Evolutionary conservation across 805 yeast genomes (phyloP).

Genomic region (Pichia exigua): DNA sequence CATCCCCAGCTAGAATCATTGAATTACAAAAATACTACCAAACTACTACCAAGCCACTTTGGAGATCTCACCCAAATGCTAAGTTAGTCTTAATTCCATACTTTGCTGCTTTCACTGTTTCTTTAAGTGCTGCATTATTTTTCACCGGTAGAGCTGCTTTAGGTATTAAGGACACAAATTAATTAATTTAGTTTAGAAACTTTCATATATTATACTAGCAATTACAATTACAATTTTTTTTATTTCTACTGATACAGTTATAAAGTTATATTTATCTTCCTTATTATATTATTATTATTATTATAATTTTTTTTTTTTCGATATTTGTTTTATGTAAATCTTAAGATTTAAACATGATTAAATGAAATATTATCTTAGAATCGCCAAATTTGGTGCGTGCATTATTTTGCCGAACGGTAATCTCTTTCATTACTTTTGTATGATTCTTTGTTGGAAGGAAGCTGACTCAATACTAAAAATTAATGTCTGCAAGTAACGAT

Average conservation of each 20-base stretch:
- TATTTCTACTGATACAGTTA: not conserved
- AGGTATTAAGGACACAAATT: constrained; percentile 49
- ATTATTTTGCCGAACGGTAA: not conserved
- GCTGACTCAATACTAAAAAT: too few species aligned
- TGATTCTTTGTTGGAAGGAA: too few species aligned
- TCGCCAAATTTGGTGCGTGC: not conserved
- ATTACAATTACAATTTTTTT: not conserved
- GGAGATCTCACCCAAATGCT: constrained; percentile 54
- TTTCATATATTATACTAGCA: not conserved
- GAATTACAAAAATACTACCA: constrained; percentile 55
- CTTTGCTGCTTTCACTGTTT: constrained; percentile 62
- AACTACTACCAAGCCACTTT: constrained; percentile 47
- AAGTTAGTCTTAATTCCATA: constrained; percentile 70
- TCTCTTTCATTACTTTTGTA: too few species aligned
- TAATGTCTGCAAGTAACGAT: not conserved
- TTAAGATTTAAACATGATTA: not conserved
- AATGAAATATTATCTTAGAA: not conserved
- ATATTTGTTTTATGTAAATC: not conserved
- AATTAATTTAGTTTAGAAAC: not conserved
- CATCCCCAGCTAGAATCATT: constrained; percentile 31
- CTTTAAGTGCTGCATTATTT: constrained; percentile 58
- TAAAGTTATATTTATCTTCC: not conserved
- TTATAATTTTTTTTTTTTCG: not conserved
- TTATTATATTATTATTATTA: not conserved
- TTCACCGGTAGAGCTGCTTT: constrained; percentile 64